Base-by-base conservation (phyloP, 140 eudicot species). In the Ambrosia hybrid region DNA sequence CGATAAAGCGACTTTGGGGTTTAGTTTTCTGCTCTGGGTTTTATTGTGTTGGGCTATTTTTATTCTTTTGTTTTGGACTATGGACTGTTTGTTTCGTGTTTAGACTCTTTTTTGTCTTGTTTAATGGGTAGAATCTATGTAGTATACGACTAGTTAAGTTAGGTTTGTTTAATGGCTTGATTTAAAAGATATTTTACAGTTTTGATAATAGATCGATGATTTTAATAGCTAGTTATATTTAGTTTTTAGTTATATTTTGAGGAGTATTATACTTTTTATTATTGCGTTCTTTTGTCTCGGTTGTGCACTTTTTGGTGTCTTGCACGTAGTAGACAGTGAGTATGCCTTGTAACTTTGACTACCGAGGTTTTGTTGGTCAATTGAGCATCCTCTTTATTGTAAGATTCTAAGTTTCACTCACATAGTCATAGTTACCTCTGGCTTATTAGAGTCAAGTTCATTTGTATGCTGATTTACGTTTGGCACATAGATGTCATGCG, bases 361-460 rank as follows among this genome's bases (percentile, higher is more conserved):
- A 60, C 45, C 17, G 33, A 60, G 66, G 66, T 9, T 41, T 41
- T 5, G 43, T 5, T 5, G 45, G 45, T 60, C 17, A 2, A 33
- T 60, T 60, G 9, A 33, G 66, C 41, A 60, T 34, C 45, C 4
- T 68, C 49, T 13, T 59, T 21, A 46, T 43, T 61, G 48, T 30
- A 72, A 61, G 8, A 70, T 60, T 33, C 69, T 37, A 14, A n/a
- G 60, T 72, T 60, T 46, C 58, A 46, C 45, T 3, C 48, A 9
- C 70, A 5, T 9, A 41, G 4, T 60, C 60, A 45, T 60, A 34
- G 26, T 45, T 72, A 45, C 61, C 61, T 46, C 33, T 45, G 60
- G 58, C 77, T 60, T 26, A 36, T 15, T 17, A 38, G 60, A 73
- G 33, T 73, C 53, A 3, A 49, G 9, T 73, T 73, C 9, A 2